These are phyloP conservation scores for Pontederia paniculata DNA, from an alignment of 176 grass and related monocot genomes.

Conservation along the genomic window DNA sequence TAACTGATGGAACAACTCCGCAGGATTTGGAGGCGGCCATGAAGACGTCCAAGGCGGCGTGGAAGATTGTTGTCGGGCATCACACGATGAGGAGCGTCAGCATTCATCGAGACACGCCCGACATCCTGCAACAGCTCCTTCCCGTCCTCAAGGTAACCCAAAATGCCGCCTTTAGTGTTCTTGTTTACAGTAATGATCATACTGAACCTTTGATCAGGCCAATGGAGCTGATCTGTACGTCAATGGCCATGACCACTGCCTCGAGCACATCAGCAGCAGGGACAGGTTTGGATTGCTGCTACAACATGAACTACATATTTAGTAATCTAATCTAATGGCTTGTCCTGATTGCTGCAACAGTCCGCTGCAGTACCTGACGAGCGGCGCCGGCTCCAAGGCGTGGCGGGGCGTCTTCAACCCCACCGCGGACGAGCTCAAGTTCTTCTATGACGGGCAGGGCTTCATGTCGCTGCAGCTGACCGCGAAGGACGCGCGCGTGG, in stretches of 20 bases:
- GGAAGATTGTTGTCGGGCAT: constrained; percentile 78
- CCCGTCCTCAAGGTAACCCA: constrained; percentile 42
- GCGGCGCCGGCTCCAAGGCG: constrained; percentile 77
- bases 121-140: constrained; percentile 41
- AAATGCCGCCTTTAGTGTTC: too few species aligned
- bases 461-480: constrained; percentile 67
- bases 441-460: constrained; percentile 84
- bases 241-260: constrained; percentile 75
- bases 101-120: constrained; percentile 41
- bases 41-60: constrained; percentile 31
- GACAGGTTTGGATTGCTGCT: constrained; percentile 53
- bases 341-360: constrained; percentile 18
- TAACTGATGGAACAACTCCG: background rate
- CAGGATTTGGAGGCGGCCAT: constrained; percentile 39
- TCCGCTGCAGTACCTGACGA: constrained; percentile 48
- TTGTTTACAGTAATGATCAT: too few species aligned
- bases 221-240: constrained; percentile 49
- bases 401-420: constrained; percentile 52
- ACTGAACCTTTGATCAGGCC: constrained; percentile 12
- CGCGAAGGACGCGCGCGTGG: constrained; percentile 18
- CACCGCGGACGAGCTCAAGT: constrained; percentile 43
- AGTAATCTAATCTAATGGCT: background rate
- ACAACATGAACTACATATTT: background rate
- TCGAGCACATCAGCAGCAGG: constrained; percentile 61
- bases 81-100: constrained; percentile 56